Evolutionary conservation across 768 basidiomycete species (phyloP), one percentile per base, ranked within the genome.

Genomic region (Phanerochaete sordida): DNA sequence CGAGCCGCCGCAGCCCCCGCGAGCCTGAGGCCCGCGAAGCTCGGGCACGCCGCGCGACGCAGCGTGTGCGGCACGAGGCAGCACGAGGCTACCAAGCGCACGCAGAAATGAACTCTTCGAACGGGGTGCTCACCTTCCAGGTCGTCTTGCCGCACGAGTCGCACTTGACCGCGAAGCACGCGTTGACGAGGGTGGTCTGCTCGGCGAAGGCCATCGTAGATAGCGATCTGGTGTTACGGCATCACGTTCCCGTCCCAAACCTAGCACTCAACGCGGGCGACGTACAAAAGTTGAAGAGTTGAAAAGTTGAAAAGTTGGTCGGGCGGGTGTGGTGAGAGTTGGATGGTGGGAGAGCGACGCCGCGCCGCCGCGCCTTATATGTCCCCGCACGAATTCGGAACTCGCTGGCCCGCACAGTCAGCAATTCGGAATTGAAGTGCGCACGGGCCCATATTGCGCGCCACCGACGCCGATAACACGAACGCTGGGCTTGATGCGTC

Each of bases 81-180:
- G 51, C 21, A 23, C 13, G 51, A 30, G 21, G 21, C 51, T 23
- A 31, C 8, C 28, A 9, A 33, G 51, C 30, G 51, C 48, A 26
- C 12, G n/a, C 28, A 44, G 19, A 45, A 26, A 37, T 24, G 37
- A 7, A 43, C 8, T 9, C 44, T 19, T 57, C 56, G 28, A 47
- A 50, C 6, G 46, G 30, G 44, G 30, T 49, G 39, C 61, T 7
- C 69, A 89, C 89, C 76, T 69, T 77, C 90, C 89, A 91, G 21
- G 85, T 90, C 26, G 75, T 83, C 79, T 90, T 90, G 52, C 79
- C 79, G 71, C 89, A 91, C 60, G 72, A 75, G 54, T 71, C 72
- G 74, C 89, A 91, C 59, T 78, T 77, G 59, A 86, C 84, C 62
- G 72, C 64, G 69, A 72, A 80, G 75, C 89, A 91, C 60, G 72